Percentiles rank a stretch among this genome's conserved stretches.
Conservation (phyloP, 208 protist genomes). For the Leptomonas pyrrhocoris region DNA sequence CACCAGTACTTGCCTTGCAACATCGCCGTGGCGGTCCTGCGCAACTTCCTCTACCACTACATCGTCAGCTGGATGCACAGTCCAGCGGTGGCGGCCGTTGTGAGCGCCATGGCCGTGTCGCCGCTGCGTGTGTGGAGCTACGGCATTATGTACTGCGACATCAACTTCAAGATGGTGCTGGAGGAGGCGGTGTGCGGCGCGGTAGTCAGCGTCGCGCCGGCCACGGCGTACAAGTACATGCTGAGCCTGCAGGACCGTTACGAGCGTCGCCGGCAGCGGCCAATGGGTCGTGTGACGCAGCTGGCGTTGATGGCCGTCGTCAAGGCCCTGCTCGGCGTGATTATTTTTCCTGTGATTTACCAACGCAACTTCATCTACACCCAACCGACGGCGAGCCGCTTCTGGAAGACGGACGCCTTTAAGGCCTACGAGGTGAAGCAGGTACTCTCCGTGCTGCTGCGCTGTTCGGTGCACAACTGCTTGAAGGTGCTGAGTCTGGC, state of each 20-base stretch:
- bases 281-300: constrained; percentile 32
- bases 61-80: constrained; percentile 26
- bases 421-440: constrained; percentile 66
- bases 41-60: constrained; percentile 72
- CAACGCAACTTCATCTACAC: constrained; percentile 61
- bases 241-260: constrained; percentile 45
- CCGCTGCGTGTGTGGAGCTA: constrained; percentile 74
- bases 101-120: constrained; percentile 42
- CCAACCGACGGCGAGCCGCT: constrained; percentile 41
- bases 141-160: constrained; percentile 54
- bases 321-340: constrained; percentile 60
- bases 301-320: constrained; percentile 50
- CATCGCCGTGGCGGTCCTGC: constrained; percentile 39
- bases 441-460: constrained; percentile 51
- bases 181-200: constrained; percentile 64
- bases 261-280: constrained; percentile 38
- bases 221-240: constrained; percentile 40
- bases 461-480: constrained; percentile 43
- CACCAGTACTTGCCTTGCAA: constrained; percentile 45
- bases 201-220: constrained; percentile 45
- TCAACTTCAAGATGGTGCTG: constrained; percentile 73
- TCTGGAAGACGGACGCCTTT: constrained; percentile 55
- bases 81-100: constrained; percentile 42
- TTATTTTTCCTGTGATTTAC: constrained; percentile 71
- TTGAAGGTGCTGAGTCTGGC: constrained; percentile 34